These are phyloP conservation scores for Boletus edulis DNA, from an alignment of 768 basidiomycete species.

Conservation along the genomic window DNA sequence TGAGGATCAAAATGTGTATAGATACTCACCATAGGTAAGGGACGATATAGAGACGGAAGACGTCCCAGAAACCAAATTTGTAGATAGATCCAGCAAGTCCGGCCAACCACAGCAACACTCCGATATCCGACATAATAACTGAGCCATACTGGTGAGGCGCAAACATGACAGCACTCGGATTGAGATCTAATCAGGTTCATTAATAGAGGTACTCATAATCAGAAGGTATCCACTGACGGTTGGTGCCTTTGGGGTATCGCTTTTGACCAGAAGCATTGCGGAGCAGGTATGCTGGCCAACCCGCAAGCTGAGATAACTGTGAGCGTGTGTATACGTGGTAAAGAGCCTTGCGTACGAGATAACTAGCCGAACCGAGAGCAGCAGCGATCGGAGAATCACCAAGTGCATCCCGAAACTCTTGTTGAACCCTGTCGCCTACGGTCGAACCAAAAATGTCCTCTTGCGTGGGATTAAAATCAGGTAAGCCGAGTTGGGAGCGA, in stretches of 20 bases:
- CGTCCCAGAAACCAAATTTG: conserved; percentile 63
- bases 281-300: conserved; percentile 85
- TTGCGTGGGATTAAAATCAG: conserved; percentile 61
- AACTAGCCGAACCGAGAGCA: conserved; percentile 47
- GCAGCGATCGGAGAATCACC: conserved; percentile 88
- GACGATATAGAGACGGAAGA: conserved; percentile 77
- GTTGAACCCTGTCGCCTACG: conserved; percentile 63
- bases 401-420: conserved; percentile 79
- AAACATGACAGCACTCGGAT: conserved; percentile 77
- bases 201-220: neutral
- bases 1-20: neutral
- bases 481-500: conserved; percentile 67
- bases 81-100: conserved; percentile 55
- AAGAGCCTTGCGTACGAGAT: conserved; percentile 46
- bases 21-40: conserved; percentile 77
- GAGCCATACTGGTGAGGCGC: conserved; percentile 74
- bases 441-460: conserved; percentile 66
- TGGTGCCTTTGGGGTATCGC: conserved; percentile 74
- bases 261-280: conserved; percentile 83
- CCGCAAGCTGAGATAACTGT: conserved; percentile 50
- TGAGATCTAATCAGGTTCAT: conserved; percentile 56
- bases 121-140: conserved; percentile 80
- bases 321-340: neutral
- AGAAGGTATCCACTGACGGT: conserved; percentile 52
- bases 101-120: conserved; percentile 71